Evolutionary conservation across 2,329 filamentous ascomycete genomes (phyloP).

Genomic region (Cryphonectria japonica): DNA sequence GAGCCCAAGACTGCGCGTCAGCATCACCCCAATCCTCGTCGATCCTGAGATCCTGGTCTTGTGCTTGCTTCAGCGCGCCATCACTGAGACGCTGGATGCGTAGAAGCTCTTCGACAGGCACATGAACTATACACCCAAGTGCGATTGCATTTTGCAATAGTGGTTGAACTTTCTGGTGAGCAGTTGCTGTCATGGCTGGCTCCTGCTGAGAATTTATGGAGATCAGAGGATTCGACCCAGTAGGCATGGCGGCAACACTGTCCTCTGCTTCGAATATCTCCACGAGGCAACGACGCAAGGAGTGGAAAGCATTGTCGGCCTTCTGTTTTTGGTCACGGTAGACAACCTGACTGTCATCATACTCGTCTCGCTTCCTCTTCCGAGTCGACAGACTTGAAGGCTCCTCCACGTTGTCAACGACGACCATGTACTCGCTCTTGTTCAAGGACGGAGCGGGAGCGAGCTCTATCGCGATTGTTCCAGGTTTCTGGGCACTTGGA

Average conservation of each 20-base stretch:
- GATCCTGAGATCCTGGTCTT: slow-evolving; percentile 69
- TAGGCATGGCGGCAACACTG: slow-evolving; percentile 60
- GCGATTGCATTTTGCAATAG: slow-evolving; percentile 73
- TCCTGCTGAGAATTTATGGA: slow-evolving; percentile 62
- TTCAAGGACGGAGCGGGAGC: slow-evolving; percentile 47
- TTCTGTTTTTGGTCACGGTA: slow-evolving; percentile 80
- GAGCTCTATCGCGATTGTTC: slow-evolving; percentile 54
- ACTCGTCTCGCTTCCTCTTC: slow-evolving; percentile 56
- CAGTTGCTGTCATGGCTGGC: slow-evolving; percentile 65
- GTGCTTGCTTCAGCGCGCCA: slow-evolving; percentile 67
- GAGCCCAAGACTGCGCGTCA: slow-evolving; percentile 71
- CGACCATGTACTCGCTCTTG: slow-evolving; percentile 56
- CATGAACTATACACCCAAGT: slow-evolving; percentile 68
- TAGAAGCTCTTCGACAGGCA: slow-evolving; percentile 75
- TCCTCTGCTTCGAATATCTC: slow-evolving; percentile 80
- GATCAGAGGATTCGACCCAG: slow-evolving; percentile 58
- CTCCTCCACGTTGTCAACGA: slow-evolving; percentile 51
- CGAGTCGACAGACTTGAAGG: slow-evolving; percentile 53
- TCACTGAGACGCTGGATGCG: slow-evolving; percentile 82
- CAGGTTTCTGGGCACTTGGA: slow-evolving; percentile 27
- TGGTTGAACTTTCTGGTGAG: slow-evolving; percentile 73
- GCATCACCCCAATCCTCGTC: slow-evolving; percentile 69
- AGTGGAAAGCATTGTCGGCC: slow-evolving; percentile 72
- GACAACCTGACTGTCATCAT: slow-evolving; percentile 58
- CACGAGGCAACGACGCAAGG: slow-evolving; percentile 70